Conservation (phyloP, 345 rosid genomes). For the Aurinia saxatilis region DNA sequence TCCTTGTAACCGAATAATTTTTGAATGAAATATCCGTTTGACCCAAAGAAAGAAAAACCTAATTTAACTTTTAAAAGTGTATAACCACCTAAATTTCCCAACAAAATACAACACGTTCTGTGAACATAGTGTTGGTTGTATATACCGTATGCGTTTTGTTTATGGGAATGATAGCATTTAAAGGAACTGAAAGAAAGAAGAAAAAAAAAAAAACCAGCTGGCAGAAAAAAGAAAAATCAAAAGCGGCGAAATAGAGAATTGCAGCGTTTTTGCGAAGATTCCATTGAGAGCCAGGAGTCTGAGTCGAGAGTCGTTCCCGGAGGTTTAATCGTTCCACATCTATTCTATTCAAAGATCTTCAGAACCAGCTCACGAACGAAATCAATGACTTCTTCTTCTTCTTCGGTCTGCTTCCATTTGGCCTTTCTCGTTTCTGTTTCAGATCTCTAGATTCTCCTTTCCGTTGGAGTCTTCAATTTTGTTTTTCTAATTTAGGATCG, state of each 20-base stretch:
- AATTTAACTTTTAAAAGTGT: too few species aligned
- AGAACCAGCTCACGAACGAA: not conserved
- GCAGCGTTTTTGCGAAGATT: constrained; percentile 15
- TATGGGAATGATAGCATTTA: not conserved
- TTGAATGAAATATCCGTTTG: too few species aligned
- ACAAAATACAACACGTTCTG: too few species aligned
- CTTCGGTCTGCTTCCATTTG: constrained; percentile 1
- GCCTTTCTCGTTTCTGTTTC: not conserved
- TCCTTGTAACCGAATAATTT: too few species aligned
- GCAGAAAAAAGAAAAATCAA: not conserved
- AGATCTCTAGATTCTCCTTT: constrained; percentile 20
- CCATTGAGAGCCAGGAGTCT: not conserved
- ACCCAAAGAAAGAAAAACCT: too few species aligned
- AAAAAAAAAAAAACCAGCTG: constrained; percentile 5
- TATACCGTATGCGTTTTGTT: not conserved
- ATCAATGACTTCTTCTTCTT: constrained; percentile 20
- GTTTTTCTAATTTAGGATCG: constrained; percentile 17
- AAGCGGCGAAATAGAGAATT: not conserved
- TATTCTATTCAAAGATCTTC: constrained; percentile 5
- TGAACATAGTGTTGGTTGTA: too few species aligned
- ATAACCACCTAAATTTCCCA: too few species aligned
- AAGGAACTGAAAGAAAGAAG: not conserved
- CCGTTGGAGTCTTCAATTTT: not conserved
- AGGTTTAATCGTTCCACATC: not conserved
- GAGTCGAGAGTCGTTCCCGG: constrained; percentile 1